These are phyloP conservation scores for Bothriochloa decipiens DNA, from an alignment of 176 grass and related monocot species.

Conservation along the genomic window DNA sequence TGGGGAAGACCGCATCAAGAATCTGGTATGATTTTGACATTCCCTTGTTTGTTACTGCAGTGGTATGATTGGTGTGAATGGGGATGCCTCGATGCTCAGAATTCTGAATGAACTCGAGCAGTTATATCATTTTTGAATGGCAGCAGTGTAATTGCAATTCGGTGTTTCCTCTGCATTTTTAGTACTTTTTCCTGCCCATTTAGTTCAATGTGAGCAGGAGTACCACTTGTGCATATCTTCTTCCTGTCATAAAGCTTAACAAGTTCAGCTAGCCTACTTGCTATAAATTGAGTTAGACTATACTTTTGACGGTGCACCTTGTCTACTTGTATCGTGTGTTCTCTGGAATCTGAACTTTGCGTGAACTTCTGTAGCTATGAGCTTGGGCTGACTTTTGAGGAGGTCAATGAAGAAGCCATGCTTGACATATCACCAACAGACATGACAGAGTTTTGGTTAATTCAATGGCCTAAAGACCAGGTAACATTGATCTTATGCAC, in stretches of 20 bases:
- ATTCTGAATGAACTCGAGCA: background rate
- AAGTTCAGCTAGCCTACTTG: background rate
- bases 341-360: constrained; percentile 16
- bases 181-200: background rate
- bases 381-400: constrained; percentile 50
- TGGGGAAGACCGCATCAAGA: too few relatives aligned
- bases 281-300: background rate
- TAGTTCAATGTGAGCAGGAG: background rate
- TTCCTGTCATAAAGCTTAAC: background rate
- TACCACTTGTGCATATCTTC: background rate
- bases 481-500: constrained; percentile 15
- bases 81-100: background rate
- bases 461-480: constrained; percentile 81
- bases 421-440: constrained; percentile 56
- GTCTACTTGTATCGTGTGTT: background rate
- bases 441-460: constrained; percentile 78
- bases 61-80: background rate
- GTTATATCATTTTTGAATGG: background rate
- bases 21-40: too few relatives aligned
- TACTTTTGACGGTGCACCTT: background rate
- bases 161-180: background rate
- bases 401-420: constrained; percentile 37
- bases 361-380: constrained; percentile 56
- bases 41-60: too few relatives aligned
- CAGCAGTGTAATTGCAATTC: background rate